Percentiles rank a stretch among this genome's conserved stretches.
These are phyloP conservation scores for Ochetophila trinervis DNA, from an alignment of 306 rosid genomes.

Conservation along the genomic window DNA sequence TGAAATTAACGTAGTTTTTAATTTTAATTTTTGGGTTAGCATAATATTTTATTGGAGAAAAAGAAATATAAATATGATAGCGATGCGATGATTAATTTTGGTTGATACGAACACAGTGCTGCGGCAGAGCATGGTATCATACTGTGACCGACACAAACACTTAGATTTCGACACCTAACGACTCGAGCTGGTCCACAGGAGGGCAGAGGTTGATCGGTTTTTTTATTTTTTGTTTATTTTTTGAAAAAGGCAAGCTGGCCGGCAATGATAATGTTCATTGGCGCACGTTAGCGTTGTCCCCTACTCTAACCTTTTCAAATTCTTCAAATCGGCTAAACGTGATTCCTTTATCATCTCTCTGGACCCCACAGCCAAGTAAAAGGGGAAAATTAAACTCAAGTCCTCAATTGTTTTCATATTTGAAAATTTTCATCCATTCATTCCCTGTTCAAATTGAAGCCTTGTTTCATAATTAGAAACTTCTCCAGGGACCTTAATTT, in stretches of 20 bases:
- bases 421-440: constrained; percentile 13
- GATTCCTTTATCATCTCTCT: constrained; percentile 4
- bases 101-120: background rate
- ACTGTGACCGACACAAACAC: background rate
- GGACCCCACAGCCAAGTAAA: constrained; percentile 11
- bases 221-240: too few relatives aligned
- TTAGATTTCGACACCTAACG: constrained; percentile 8
- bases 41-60: too few relatives aligned
- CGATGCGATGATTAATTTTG: too few relatives aligned
- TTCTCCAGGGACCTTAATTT: constrained; percentile 29
- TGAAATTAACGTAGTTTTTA: too few relatives aligned
- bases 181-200: background rate
- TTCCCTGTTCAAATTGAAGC: constrained; percentile 30
- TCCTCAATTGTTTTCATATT: background rate
- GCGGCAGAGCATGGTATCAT: background rate
- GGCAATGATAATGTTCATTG: constrained; percentile 23
- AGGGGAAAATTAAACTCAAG: background rate
- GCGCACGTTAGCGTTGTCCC: constrained; percentile 24
- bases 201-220: too few relatives aligned
- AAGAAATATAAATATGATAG: too few relatives aligned
- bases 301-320: constrained; percentile 26
- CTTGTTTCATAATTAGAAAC: constrained; percentile 26
- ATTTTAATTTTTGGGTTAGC: too few relatives aligned
- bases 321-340: constrained; percentile 16
- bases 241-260: constrained; percentile 17